Conservation (phyloP, 805 yeast species). For the Starmerella etchellsii region DNA sequence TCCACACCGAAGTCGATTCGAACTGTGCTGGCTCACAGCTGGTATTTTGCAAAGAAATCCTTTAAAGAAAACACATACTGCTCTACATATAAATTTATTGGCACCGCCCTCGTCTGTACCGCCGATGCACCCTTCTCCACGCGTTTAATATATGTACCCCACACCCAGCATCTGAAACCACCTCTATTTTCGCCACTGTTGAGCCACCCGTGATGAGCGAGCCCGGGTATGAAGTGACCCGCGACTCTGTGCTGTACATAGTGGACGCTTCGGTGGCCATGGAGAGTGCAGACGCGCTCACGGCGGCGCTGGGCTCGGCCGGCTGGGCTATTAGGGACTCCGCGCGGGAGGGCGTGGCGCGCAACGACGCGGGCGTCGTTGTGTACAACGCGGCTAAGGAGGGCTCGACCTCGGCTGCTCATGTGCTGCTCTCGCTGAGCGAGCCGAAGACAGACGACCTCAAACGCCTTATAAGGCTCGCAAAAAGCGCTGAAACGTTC, state of each 20-base stretch:
- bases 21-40: no score
- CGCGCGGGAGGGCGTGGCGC: slow-evolving; percentile 49
- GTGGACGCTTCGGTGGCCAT: slow-evolving; percentile 27
- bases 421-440: slow-evolving; percentile 6
- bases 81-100: no score
- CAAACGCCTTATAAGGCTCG: slow-evolving; percentile 15
- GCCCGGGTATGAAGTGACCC: slow-evolving; percentile 5
- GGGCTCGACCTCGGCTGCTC: not conserved
- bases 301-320: slow-evolving; percentile 36
- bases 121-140: no score
- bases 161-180: no score
- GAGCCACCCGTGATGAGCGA: no score
- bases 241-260: slow-evolving; percentile 28
- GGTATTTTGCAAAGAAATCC: no score
- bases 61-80: no score
- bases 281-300: slow-evolving; percentile 20
- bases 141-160: no score
- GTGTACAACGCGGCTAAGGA: slow-evolving; percentile 28
- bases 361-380: slow-evolving; percentile 61
- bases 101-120: no score
- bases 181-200: no score
- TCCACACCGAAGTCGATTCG: not conserved
- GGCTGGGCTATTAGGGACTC: slow-evolving; percentile 52
- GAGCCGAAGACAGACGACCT: slow-evolving; percentile 15
- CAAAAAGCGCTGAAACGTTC: slow-evolving; percentile 1